phyloP scores from a whole-genome alignment of 2,329 filamentous ascomycete species.

The Akanthomyces muscarius region DNA sequence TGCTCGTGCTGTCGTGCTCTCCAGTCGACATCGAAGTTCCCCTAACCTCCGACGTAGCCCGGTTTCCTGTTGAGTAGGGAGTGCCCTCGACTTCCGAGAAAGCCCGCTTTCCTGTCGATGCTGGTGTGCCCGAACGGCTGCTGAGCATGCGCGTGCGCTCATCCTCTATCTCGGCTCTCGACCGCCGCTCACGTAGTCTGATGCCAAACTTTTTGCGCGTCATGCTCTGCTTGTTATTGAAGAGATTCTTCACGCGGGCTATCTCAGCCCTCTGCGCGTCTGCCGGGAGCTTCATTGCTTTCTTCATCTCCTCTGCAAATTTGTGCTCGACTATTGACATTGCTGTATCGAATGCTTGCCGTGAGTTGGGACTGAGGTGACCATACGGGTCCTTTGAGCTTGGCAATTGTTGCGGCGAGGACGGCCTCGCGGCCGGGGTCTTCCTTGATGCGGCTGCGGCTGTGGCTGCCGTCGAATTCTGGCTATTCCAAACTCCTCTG shows the following conservation, averaged over 20 bases:
- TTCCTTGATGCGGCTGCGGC: neutral
- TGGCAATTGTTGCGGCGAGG: neutral
- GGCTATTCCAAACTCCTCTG: neutral
- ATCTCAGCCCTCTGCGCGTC: slow-evolving; percentile 30
- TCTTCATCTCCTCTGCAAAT: slow-evolving; percentile 40
- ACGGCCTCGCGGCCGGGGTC: neutral
- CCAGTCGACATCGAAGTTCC: neutral
- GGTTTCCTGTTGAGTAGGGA: neutral
- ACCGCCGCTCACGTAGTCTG: slow-evolving; percentile 46
- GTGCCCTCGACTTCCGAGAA: neutral
- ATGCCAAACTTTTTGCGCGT: slow-evolving; percentile 58
- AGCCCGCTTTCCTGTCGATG: neutral
- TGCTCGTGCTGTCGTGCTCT: neutral
- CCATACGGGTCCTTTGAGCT: slow-evolving; percentile 10
- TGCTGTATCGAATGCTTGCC: slow-evolving; percentile 25
- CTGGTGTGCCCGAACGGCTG: neutral
- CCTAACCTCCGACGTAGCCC: neutral
- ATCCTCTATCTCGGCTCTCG: slow-evolving; percentile 42
- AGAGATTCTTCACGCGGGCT: slow-evolving; percentile 46
- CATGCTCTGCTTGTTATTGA: slow-evolving; percentile 53
- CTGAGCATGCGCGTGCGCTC: slow-evolving; percentile 37
- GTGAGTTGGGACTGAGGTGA: neutral
- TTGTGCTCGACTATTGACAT: slow-evolving; percentile 29
- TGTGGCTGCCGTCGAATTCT: neutral
- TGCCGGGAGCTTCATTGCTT: slow-evolving; percentile 36